Conservation (phyloP, 83 land plant species). For the Larix sibirica region DNA sequence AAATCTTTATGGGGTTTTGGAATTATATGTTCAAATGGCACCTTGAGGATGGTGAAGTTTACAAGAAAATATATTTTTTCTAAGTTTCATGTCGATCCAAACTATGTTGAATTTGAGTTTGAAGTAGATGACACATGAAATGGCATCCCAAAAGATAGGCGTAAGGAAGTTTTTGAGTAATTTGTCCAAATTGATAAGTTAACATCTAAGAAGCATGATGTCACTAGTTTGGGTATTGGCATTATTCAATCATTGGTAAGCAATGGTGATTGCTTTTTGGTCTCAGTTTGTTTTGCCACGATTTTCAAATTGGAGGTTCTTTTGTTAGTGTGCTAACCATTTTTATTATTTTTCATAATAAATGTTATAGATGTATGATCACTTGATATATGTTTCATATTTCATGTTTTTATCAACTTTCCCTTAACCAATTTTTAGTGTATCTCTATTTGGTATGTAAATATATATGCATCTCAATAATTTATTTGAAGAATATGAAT, state of each 20-base stretch:
- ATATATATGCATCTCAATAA: background rate
- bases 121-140: conserved; percentile 87
- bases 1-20: background rate
- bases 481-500: background rate
- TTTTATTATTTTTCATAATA: background rate
- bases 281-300: background rate
- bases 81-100: conserved; percentile 17
- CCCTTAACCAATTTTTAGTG: background rate
- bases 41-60: conserved; percentile 9
- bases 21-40: conserved; percentile 11
- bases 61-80: background rate
- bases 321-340: background rate
- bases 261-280: conserved; percentile 4
- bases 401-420: background rate
- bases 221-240: conserved; percentile 88
- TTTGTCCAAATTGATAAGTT: conserved; percentile 71
- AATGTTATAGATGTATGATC: background rate
- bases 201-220: conserved; percentile 39
- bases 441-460: background rate
- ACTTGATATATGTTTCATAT: background rate
- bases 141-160: conserved; percentile 77
- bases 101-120: conserved; percentile 54
- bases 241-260: conserved; percentile 86
- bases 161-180: conserved; percentile 69
- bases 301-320: background rate